Evolutionary conservation across 345 rosid genomes (phyloP).

Genomic region (Punica granatum): DNA sequence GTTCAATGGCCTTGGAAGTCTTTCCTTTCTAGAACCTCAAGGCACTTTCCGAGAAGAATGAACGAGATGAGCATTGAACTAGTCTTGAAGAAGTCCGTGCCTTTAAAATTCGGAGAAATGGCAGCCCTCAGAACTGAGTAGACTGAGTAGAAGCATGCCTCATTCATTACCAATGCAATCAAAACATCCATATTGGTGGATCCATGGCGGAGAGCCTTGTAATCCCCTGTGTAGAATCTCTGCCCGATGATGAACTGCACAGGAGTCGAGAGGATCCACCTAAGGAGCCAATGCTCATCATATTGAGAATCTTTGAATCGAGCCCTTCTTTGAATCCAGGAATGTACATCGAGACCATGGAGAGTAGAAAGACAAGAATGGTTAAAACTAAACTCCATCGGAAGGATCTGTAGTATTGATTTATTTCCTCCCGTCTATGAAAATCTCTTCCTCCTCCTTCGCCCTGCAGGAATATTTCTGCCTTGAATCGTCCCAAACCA

Average conservation of each 20-base stretch:
- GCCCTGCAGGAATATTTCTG: constrained; percentile 55
- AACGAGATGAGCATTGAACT: constrained; percentile 94
- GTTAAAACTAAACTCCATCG: constrained; percentile 87
- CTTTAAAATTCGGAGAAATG: constrained; percentile 43
- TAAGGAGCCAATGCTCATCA: constrained; percentile 59
- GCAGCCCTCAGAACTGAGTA: constrained; percentile 79
- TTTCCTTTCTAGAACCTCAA: constrained; percentile 84
- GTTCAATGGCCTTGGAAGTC: constrained; percentile 89
- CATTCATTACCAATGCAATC: constrained; percentile 84
- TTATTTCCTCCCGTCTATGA: constrained; percentile 51
- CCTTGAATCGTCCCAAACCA: constrained; percentile 61
- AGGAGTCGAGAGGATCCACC: constrained; percentile 73
- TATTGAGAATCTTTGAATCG: constrained; percentile 63
- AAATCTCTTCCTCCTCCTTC: constrained; percentile 54
- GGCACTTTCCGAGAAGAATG: constrained; percentile 82
- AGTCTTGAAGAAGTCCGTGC: constrained; percentile 87
- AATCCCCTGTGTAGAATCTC: constrained; percentile 70
- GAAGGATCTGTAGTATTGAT: constrained; percentile 55
- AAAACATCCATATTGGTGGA: constrained; percentile 96
- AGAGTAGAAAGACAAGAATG: constrained; percentile 61
- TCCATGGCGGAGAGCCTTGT: constrained; percentile 69
- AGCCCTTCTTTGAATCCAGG: constrained; percentile 53
- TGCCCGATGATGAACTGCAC: constrained; percentile 84
- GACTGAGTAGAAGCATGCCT: constrained; percentile 82
- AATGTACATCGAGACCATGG: constrained; percentile 82